A percentile compares a stretch with the other conserved stretches of the same genome.
Evolutionary conservation across 768 basidiomycete species (phyloP).

Genomic region (Phanerochaete sordida): DNA sequence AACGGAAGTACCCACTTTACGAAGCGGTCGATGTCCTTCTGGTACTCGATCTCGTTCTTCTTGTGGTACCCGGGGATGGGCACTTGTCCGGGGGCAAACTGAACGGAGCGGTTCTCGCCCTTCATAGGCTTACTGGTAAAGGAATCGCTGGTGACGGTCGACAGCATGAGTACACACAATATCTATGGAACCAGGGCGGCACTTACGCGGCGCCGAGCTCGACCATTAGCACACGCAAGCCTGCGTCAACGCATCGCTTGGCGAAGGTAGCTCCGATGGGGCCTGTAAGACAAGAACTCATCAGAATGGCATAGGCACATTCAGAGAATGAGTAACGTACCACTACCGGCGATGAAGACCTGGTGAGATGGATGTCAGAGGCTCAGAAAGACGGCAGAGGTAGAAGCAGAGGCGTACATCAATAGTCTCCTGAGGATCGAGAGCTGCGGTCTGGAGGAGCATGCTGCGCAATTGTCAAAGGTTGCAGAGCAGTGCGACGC

Average conservation of each 20-base stretch:
- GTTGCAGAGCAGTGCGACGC: no score
- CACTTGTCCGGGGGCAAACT: not conserved
- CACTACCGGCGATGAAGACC: conserved; percentile 29
- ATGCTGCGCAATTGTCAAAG: no score
- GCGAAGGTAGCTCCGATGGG: conserved; percentile 28
- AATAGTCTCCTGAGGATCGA: no score
- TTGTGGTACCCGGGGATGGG: conserved; percentile 22
- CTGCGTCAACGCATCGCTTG: conserved; percentile 20
- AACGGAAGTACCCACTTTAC: conserved; percentile 18
- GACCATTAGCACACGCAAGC: conserved; percentile 12
- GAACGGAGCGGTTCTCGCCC: not conserved
- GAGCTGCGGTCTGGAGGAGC: no score
- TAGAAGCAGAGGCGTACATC: no score
- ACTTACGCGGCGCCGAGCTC: conserved; percentile 12
- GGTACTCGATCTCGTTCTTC: conserved; percentile 32
- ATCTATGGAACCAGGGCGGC: not conserved
- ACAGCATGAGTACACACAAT: not conserved
- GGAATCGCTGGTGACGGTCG: not conserved
- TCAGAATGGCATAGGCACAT: not conserved
- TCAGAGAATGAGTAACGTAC: not conserved
- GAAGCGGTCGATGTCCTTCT: conserved; percentile 33
- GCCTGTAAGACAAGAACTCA: conserved; percentile 11
- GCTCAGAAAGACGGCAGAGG: no score
- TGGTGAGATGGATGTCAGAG: not conserved
- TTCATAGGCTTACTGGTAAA: conserved; percentile 6